These are phyloP conservation scores for Meira nashicola DNA, from an alignment of 1,284 basidiomycete genomes.

Conservation along the genomic window DNA sequence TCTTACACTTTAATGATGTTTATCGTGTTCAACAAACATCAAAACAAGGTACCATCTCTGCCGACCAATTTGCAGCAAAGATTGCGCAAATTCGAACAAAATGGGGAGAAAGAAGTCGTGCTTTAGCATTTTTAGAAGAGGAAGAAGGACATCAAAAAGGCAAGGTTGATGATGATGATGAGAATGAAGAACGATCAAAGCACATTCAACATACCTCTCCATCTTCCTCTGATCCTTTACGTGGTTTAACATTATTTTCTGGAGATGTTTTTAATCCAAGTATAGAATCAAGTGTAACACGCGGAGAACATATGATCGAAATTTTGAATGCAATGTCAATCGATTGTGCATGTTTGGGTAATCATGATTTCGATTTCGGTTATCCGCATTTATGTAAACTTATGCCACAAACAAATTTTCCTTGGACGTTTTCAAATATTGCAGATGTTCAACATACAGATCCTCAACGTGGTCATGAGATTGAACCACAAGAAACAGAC, in stretches of 20 bases:
- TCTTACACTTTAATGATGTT: constrained; percentile 45
- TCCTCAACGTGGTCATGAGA: neutral
- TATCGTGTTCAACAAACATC: constrained; percentile 39
- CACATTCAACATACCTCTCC: neutral
- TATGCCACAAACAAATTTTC: constrained; percentile 23
- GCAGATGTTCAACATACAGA: constrained; percentile 58
- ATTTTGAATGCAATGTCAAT: constrained; percentile 32
- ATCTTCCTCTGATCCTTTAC: constrained; percentile 19
- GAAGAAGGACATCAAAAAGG: constrained; percentile 15
- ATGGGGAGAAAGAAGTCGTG: constrained; percentile 26
- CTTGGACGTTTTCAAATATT: constrained; percentile 26
- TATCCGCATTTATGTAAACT: constrained; percentile 25
- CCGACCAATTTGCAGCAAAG: constrained; percentile 56
- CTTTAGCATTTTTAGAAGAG: constrained; percentile 9
- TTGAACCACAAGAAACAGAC: constrained; percentile 57
- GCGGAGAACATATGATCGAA: constrained; percentile 83
- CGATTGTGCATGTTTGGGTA: constrained; percentile 60
- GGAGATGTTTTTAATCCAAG: constrained; percentile 72
- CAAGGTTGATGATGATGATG: constrained; percentile 17
- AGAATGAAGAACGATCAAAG: neutral
- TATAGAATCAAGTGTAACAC: constrained; percentile 77
- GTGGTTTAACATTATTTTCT: constrained; percentile 75
- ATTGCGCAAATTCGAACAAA: constrained; percentile 29
- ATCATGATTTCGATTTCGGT: constrained; percentile 39
- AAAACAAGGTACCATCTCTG: constrained; percentile 31